Base-by-base conservation (phyloP, 192 early-diverging fungal genomes). In the Coemansia brasiliensis region DNA sequence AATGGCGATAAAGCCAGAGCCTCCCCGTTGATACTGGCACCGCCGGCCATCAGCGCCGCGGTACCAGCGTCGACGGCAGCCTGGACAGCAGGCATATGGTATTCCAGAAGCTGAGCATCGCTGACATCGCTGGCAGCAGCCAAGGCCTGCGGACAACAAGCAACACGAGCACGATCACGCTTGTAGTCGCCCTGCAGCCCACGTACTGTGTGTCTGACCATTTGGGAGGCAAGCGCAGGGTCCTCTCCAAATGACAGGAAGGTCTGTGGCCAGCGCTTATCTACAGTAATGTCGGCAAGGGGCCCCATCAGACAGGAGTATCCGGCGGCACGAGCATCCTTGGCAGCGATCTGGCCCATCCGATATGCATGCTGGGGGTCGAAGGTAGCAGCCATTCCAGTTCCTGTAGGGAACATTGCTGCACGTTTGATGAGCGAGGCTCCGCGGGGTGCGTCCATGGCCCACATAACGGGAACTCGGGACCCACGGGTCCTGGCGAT, bases 161-260 rank as follows among this genome's bases (percentile, higher is more conserved):
- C 86, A 3, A 85, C 83, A 10, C 83, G 73, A 16, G 60, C 69
- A 5, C 85, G 64, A 32, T 88, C 84, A n/a, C 53, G 59, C 50
- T 84, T 83, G 61, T 88, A 88, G 55, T 86, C 81, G 24, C 86
- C 86, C 62, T 88, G 86, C 11, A 76, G 61, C 3, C 86, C 86
- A 49, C 72, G 61, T 25, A 88, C 82, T 10, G 79, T 26, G 25
- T 74, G 66, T 15, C 63, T 46, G 1, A 79, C 83, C 84, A 88
- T 85, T 17, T 40, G 40, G 0, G 79, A 50, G 5, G 59, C 63
- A 15, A 88, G 64, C 44, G 61, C 42, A 3, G 86, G 84, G 56
- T 88, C 86, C 39, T 84, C 81, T 37, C 83, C 83, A 37, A 82
- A 83, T 13, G 67, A 60, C 50, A 76, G 63, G 42, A 53, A 69